Evolutionary conservation across 768 basidiomycete species (phyloP).

Genomic region (Lanmaoa rubissima): DNA sequence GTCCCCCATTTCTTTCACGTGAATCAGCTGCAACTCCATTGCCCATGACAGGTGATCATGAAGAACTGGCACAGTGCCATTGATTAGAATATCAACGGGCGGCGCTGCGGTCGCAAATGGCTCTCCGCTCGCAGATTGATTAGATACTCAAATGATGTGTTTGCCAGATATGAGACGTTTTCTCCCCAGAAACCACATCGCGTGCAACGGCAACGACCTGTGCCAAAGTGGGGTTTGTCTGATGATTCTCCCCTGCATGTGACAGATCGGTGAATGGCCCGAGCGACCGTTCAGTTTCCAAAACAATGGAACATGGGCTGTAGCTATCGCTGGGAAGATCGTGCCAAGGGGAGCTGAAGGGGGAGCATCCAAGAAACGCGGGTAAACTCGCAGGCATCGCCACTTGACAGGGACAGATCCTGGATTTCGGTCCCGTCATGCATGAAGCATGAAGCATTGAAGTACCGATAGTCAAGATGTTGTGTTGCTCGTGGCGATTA

Average conservation of each 20-base stretch:
- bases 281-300: neutral
- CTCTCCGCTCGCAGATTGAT: neutral
- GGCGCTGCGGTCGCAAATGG: neutral
- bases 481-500: neutral
- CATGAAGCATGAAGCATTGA: neutral
- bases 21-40: neutral
- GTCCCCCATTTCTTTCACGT: neutral
- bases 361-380: neutral
- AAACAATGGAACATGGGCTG: neutral
- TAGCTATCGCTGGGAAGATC: neutral
- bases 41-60: neutral
- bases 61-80: neutral
- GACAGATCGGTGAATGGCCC: neutral
- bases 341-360: neutral
- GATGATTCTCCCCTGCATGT: neutral
- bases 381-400: neutral
- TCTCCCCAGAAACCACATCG: neutral
- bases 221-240: neutral
- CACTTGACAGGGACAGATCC: neutral
- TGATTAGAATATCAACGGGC: neutral
- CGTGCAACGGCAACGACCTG: neutral
- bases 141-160: neutral
- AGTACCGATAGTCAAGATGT: slow-evolving; percentile 3
- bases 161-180: neutral
- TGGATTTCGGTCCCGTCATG: slow-evolving; percentile 3